Evolutionary conservation across 2,329 filamentous ascomycete genomes (phyloP).

Genomic region (Pseudohalonectria lignicola): DNA sequence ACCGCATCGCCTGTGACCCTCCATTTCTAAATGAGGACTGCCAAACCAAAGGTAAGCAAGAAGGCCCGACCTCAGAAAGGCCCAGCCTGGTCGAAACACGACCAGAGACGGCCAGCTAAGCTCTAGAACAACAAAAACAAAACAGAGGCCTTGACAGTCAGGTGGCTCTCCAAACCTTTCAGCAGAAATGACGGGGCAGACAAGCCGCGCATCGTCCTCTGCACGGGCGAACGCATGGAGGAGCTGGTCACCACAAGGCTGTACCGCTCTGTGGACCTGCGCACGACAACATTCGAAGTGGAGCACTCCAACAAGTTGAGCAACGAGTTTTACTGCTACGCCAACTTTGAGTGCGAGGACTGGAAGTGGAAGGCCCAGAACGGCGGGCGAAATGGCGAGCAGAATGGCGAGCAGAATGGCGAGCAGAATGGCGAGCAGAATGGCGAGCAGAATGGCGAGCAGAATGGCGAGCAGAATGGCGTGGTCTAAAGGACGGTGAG

Average conservation of each 20-base stretch:
- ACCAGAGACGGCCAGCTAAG: no score
- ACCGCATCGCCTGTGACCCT: slow-evolving; percentile 65
- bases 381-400: no score
- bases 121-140: slow-evolving; percentile 1
- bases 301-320: slow-evolving; percentile 62
- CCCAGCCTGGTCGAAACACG: background rate
- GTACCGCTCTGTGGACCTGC: slow-evolving; percentile 52
- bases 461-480: no score
- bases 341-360: slow-evolving; percentile 57
- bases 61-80: background rate
- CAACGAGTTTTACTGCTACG: slow-evolving; percentile 73
- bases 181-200: slow-evolving; percentile 3
- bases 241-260: slow-evolving; percentile 46
- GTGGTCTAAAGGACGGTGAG: no score
- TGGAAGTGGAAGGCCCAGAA: slow-evolving; percentile 28
- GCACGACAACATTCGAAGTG: slow-evolving; percentile 57
- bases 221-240: slow-evolving; percentile 71
- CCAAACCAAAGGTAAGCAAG: slow-evolving; percentile 62
- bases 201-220: slow-evolving; percentile 44
- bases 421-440: no score
- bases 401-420: no score
- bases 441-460: no score
- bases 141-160: slow-evolving; percentile 58
- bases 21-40: slow-evolving; percentile 74
- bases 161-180: slow-evolving; percentile 51